phyloP scores from a whole-genome alignment of 2,329 filamentous ascomycete species.

The Harringtonia aguacate region DNA sequence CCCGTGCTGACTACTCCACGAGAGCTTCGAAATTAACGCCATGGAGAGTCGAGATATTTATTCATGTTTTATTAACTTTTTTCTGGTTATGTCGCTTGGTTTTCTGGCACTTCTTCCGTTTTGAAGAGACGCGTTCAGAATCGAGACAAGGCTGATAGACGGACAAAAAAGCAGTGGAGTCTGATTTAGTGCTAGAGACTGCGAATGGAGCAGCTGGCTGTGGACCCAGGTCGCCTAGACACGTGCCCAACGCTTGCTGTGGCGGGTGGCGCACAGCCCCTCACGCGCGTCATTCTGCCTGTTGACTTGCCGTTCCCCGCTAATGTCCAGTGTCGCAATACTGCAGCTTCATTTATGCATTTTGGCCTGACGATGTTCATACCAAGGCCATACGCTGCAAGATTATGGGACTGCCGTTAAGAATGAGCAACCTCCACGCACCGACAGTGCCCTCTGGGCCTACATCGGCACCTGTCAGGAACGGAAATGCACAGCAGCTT shows the following conservation, averaged over 20 bases:
- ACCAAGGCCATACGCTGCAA: neutral
- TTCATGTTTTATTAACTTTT: too few species aligned
- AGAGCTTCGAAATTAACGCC: too few species aligned
- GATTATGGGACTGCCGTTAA: constrained; percentile 23
- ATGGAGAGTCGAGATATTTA: too few species aligned
- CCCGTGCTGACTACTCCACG: too few species aligned
- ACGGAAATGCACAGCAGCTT: constrained; percentile 52
- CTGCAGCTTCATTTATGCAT: neutral
- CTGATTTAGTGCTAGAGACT: too few species aligned
- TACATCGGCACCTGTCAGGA: constrained; percentile 47
- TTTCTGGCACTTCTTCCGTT: too few species aligned
- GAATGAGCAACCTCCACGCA: constrained; percentile 47
- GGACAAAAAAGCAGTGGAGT: too few species aligned
- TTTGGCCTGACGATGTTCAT: neutral
- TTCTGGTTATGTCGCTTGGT: too few species aligned
- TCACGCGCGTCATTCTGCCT: constrained; percentile 11
- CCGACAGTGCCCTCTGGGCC: constrained; percentile 63
- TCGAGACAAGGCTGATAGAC: too few species aligned
- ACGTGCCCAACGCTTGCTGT: constrained; percentile 1
- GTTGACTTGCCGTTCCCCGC: neutral
- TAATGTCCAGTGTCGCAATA: neutral
- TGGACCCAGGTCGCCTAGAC: too few species aligned
- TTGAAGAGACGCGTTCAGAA: too few species aligned
- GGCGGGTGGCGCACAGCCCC: neutral
- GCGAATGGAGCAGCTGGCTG: too few species aligned